These are phyloP conservation scores for Cladosporium austrohemisphaericum DNA, from an alignment of 2,329 filamentous ascomycete genomes.

Conservation along the genomic window DNA sequence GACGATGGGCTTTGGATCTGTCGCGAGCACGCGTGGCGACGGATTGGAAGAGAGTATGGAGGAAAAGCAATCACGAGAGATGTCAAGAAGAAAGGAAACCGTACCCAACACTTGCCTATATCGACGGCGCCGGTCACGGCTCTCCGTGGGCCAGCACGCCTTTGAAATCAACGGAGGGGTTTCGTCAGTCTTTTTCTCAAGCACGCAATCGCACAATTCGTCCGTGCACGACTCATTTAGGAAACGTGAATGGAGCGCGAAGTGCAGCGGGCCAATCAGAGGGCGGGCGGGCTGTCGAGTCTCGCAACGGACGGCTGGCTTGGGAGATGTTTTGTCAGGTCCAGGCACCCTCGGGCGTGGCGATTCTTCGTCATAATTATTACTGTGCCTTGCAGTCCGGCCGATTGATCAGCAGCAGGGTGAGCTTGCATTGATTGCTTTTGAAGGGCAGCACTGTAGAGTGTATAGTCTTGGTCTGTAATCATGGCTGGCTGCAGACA, in stretches of 20 bases:
- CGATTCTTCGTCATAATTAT: neutral
- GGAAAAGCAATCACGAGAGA: constrained; percentile 7
- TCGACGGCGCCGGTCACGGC: constrained; percentile 20
- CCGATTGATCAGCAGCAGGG: constrained; percentile 8
- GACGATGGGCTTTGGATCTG: neutral
- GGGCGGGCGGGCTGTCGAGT: neutral
- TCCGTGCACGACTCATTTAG: neutral
- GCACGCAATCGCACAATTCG: constrained; percentile 10
- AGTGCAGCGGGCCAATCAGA: constrained; percentile 5
- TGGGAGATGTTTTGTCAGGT: constrained; percentile 11
- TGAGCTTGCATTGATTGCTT: neutral
- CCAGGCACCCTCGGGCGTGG: neutral
- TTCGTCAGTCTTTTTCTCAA: constrained; percentile 13
- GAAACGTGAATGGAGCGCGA: constrained; percentile 5
- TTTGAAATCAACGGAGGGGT: constrained; percentile 20
- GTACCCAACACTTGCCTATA: constrained; percentile 20
- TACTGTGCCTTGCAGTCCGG: constrained; percentile 6
- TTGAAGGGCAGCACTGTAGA: too few relatives aligned
- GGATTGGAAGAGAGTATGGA: neutral
- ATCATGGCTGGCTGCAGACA: too few relatives aligned
- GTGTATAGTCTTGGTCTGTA: too few relatives aligned
- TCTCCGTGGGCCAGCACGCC: constrained; percentile 16
- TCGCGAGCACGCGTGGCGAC: constrained; percentile 4
- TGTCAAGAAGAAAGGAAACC: constrained; percentile 14
- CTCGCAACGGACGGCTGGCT: constrained; percentile 10